Conservation (phyloP, 139 green algal species). For the Spirogloea muscicola region DNA sequence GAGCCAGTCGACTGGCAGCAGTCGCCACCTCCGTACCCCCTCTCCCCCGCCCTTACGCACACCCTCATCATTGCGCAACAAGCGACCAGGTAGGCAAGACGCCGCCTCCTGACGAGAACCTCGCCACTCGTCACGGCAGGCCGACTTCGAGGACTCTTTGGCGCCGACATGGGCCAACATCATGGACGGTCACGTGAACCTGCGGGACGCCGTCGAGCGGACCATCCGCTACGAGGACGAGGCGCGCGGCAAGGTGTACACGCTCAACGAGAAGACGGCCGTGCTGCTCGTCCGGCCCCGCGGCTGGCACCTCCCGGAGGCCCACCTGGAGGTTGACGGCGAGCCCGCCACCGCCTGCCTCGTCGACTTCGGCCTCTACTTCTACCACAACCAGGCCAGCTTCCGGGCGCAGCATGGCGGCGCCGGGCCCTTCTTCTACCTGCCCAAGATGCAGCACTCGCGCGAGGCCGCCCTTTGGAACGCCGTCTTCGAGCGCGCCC, state of each 20-base stretch:
- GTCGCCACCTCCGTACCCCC: no score
- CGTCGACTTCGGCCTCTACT: constrained; percentile 85
- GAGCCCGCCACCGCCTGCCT: constrained; percentile 59
- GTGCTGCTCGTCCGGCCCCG: constrained; percentile 52
- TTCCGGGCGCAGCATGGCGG: constrained; percentile 42
- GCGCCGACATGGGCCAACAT: constrained; percentile 71
- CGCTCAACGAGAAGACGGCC: constrained; percentile 38
- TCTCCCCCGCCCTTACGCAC: no score
- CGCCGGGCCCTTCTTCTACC: constrained; percentile 81
- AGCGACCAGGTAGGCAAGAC: no score
- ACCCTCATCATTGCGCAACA: no score
- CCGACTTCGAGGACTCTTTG: constrained; percentile 66
- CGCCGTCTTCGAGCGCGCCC: constrained; percentile 45
- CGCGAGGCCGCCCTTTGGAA: constrained; percentile 66
- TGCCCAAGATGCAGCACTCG: constrained; percentile 88
- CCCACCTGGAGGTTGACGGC: constrained; percentile 76
- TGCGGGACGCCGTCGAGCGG: constrained; percentile 61
- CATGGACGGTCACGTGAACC: constrained; percentile 73
- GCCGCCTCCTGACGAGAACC: no score
- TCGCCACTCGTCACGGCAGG: constrained; percentile 33
- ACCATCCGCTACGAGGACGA: constrained; percentile 61
- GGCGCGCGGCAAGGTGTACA: constrained; percentile 67
- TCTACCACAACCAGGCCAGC: constrained; percentile 72
- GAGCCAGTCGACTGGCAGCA: no score
- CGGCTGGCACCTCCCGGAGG: constrained; percentile 82